Evolutionary conservation across 176 grass and related monocot species (phyloP).

Genomic region (Alopecurus myosuroides): DNA sequence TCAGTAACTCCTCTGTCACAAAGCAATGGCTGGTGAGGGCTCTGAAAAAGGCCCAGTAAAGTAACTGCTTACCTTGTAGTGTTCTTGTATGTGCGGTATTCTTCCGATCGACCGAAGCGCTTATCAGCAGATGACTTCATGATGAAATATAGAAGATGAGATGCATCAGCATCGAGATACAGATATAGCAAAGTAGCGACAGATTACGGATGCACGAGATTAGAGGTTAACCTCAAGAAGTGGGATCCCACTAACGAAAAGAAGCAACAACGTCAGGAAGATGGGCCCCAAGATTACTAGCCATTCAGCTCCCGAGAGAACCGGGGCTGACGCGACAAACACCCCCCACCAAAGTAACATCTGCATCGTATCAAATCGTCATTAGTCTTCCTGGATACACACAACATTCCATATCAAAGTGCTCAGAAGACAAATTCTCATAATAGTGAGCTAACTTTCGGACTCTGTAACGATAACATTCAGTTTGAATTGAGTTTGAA

Average conservation of each 20-base stretch:
- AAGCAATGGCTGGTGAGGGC: not conserved
- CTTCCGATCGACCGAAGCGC: conserved; percentile 42
- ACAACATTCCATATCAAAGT: not conserved
- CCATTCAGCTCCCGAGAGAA: conserved; percentile 80
- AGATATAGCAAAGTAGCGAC: not conserved
- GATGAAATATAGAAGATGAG: not conserved
- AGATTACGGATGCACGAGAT: not conserved
- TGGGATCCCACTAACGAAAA: conserved; percentile 92
- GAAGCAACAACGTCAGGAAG: conserved; percentile 79
- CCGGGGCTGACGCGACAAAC: conserved; percentile 83
- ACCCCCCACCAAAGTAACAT: conserved; percentile 96
- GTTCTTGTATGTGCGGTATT: conserved; percentile 80
- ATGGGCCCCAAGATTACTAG: conserved; percentile 72
- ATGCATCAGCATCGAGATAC: not conserved
- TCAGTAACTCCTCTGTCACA: not conserved
- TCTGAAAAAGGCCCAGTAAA: not conserved
- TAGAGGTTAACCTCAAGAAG: conserved; percentile 71
- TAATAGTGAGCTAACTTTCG: not conserved
- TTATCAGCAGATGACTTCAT: conserved; percentile 79
- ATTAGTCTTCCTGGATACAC: not conserved
- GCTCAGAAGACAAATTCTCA: not conserved
- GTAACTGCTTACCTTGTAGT: conserved; percentile 57
- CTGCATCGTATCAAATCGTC: conserved; percentile 34
- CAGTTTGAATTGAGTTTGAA: not conserved
- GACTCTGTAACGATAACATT: not conserved